Conservation (phyloP, 495 filamentous ascomycete species). For the Daldinia caldariorum region DNA sequence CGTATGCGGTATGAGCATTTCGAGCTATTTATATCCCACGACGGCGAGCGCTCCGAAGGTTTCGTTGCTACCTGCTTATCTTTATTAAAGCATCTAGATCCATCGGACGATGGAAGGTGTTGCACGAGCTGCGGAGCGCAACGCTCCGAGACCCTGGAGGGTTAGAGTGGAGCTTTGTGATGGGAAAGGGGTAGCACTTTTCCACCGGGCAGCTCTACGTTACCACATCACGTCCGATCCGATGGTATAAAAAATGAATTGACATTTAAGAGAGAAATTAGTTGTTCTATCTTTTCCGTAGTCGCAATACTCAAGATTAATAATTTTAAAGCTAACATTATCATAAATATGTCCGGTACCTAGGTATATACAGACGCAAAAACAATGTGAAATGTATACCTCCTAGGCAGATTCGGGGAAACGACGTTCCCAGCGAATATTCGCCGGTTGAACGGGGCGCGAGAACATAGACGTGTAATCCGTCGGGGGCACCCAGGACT, state of each 20-base stretch:
- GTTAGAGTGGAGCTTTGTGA: slow-evolving; percentile 9
- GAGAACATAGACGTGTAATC: slow-evolving; percentile 1
- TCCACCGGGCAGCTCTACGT: slow-evolving; percentile 4
- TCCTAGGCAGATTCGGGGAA: neutral
- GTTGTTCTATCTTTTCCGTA: too few species aligned
- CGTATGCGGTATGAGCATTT: neutral
- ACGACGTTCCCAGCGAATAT: neutral
- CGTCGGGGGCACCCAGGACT: slow-evolving; percentile 1
- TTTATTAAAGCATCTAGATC: slow-evolving; percentile 8
- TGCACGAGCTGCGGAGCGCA: slow-evolving; percentile 29
- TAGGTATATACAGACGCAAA: too few species aligned
- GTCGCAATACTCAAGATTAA: too few species aligned
- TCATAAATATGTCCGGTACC: too few species aligned
- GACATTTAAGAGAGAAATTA: too few species aligned
- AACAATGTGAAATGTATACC: too few species aligned
- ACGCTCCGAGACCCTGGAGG: slow-evolving; percentile 20
- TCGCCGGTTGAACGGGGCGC: neutral
- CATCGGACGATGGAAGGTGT: slow-evolving; percentile 4
- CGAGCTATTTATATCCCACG: slow-evolving; percentile 4
- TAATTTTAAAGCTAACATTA: too few species aligned
- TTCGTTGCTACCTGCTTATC: neutral
- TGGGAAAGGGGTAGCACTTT: slow-evolving; percentile 5
- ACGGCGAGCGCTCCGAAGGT: neutral
- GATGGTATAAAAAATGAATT: neutral
- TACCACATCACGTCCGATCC: neutral